Evolutionary conservation across 495 filamentous ascomycete species (phyloP).

Genomic region (Aspergillus avenaceus): DNA sequence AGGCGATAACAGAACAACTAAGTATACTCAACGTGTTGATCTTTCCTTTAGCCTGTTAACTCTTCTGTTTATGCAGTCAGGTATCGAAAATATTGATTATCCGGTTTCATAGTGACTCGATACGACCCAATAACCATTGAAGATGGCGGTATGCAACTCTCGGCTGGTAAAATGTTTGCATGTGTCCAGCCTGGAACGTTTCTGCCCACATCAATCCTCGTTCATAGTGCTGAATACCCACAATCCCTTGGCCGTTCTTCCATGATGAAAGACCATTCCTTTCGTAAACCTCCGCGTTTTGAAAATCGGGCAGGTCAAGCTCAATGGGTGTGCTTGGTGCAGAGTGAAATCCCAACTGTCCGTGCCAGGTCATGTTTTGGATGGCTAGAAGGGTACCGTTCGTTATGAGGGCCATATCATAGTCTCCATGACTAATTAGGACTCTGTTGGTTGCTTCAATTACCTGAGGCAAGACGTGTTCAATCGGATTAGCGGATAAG

Average conservation of each 20-base stretch:
- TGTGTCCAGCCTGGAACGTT: conserved; percentile 58
- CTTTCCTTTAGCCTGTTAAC: not conserved
- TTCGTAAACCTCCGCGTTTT: conserved; percentile 26
- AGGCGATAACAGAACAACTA: too few species aligned
- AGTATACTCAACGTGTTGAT: not conserved
- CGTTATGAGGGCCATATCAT: conserved; percentile 58
- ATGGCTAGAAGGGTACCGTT: conserved; percentile 61
- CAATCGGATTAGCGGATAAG: conserved; percentile 37
- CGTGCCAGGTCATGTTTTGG: conserved; percentile 69
- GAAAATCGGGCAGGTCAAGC: conserved; percentile 32
- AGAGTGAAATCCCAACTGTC: conserved; percentile 54
- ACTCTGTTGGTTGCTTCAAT: conserved; percentile 60
- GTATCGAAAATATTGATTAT: too few species aligned
- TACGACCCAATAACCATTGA: conserved; percentile 60
- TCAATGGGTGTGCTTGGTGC: conserved; percentile 35
- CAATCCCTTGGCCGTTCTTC: conserved; percentile 47
- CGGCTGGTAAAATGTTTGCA: conserved; percentile 66
- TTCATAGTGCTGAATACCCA: conserved; percentile 64
- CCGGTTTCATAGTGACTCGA: conserved; percentile 8
- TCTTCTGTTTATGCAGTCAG: not conserved
- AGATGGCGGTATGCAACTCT: conserved; percentile 63
- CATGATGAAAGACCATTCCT: conserved; percentile 22
- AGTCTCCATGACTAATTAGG: conserved; percentile 55
- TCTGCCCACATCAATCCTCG: conserved; percentile 66
- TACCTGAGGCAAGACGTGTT: conserved; percentile 53